Base-by-base conservation (phyloP, 1,139 yeast species). In the Saccharomyces hybrid region DNA sequence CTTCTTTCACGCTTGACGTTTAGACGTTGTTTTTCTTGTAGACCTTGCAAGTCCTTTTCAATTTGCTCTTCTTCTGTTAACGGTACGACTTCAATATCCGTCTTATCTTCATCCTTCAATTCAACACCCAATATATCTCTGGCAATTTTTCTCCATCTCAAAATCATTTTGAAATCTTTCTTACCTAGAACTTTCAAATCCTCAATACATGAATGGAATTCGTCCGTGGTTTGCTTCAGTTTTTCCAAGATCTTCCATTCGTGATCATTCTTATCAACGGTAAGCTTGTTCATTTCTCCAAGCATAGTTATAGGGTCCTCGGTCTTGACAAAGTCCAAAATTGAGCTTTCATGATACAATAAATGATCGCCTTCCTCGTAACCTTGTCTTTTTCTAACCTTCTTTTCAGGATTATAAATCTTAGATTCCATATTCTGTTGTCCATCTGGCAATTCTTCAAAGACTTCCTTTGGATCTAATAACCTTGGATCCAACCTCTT, bases 121-220 rank as follows among this genome's bases (percentile, higher is more conserved):
- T 88, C 91, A 13, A 90, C 69, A 16, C 88, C 95, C 50, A 93
- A 75, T 38, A 84, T 71, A 48, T 82, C 89, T 67, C 99, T 82
- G 1, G 96, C 93, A 54, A 86, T 84, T 65, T 86, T 83, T 73
- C 99, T 82, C 87, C 97, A 95, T 70, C 82, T 87, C 58, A 95
- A 75, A 57, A 93, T 80, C 66, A 77, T 73, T 65, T 95, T 85
- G 73, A 93, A 93, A 70, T 93, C 99, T 65, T 90, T 91, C 70
- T 82, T 89, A 62, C 99, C 99, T 59, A 95, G 78, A 11, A 91
- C 97, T 70, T 88, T 89, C 68, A 93, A 79, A 78, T 93, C 99
- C 67, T 86, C 86, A 63, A 93, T 77, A 70, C 97, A 90, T 63
- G 85, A 91, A 52, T 83, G 71, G 54, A 93, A 77, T 67, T 93